Conservation (phyloP, 176 grass and related monocot genomes). For the Pontederia crassipes region DNA sequence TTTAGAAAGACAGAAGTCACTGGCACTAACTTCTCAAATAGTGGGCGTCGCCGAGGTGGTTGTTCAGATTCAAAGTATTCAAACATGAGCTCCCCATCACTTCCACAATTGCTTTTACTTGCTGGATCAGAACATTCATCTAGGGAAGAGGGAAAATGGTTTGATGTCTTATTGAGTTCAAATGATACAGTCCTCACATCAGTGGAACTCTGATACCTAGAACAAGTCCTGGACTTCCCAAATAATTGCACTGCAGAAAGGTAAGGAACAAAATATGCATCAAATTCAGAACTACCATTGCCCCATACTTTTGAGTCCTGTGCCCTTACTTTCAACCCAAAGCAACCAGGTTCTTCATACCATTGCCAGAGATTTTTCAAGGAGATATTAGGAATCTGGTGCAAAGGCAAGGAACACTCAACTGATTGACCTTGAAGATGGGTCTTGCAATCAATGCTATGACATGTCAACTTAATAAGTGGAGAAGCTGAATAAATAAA, state of each 20-base stretch:
- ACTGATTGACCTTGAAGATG: slow-evolving; percentile 21
- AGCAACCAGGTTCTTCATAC: slow-evolving; percentile 78
- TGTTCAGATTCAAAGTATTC: slow-evolving; percentile 87
- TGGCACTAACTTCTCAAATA: slow-evolving; percentile 69
- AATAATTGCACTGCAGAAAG: slow-evolving; percentile 71
- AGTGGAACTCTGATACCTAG: slow-evolving; percentile 12
- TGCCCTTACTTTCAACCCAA: slow-evolving; percentile 58
- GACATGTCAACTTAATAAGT: slow-evolving; percentile 22
- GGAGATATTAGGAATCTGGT: slow-evolving; percentile 30
- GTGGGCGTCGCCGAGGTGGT: slow-evolving; percentile 38
- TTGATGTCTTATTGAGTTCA: slow-evolving; percentile 2
- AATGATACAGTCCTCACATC: neutral
- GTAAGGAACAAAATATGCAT: slow-evolving; percentile 67
- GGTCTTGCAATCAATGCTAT: slow-evolving; percentile 16
- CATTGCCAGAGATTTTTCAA: slow-evolving; percentile 51
- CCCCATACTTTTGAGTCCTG: slow-evolving; percentile 12
- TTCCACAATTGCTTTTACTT: neutral
- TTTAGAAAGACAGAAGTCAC: neutral
- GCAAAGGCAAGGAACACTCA: slow-evolving; percentile 21
- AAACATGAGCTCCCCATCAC: slow-evolving; percentile 51
- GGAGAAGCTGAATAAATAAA: slow-evolving; percentile 61
- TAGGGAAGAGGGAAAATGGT: slow-evolving; percentile 21
- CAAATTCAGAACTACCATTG: slow-evolving; percentile 30
- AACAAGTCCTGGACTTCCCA: slow-evolving; percentile 34
- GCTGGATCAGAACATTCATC: slow-evolving; percentile 1